Evolutionary conservation across 805 yeast species (phyloP).

Genomic region (Phaffomyces thermotolerans): DNA sequence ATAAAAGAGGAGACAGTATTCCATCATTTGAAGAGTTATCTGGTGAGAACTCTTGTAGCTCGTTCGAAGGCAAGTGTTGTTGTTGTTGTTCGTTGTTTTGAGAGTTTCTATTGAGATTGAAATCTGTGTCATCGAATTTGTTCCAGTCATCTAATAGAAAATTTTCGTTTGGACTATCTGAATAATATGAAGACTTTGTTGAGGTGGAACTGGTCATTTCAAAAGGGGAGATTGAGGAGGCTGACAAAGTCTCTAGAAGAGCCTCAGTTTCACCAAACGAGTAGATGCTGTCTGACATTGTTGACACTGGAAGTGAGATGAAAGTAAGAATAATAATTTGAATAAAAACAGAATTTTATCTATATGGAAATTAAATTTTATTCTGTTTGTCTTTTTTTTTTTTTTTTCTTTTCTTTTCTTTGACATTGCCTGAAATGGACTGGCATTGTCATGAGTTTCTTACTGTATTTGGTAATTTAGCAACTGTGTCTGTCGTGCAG

Average conservation of each 20-base stretch:
- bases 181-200: conserved; percentile 17
- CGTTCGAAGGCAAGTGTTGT: no score
- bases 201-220: conserved; percentile 15
- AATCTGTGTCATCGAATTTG: conserved; percentile 1
- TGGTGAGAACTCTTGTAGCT: conserved; percentile 1
- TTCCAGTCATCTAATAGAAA: conserved; percentile 13
- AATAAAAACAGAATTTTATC: no score
- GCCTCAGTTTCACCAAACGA: conserved; percentile 25
- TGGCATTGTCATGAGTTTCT: no score
- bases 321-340: no score
- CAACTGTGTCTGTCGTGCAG: no score
- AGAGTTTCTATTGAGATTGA: background rate
- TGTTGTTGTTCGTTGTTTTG: background rate
- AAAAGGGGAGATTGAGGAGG: conserved; percentile 20
- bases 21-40: conserved; percentile 1
- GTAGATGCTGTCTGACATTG: conserved; percentile 9
- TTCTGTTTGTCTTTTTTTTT: no score
- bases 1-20: conserved; percentile 1
- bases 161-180: conserved; percentile 17
- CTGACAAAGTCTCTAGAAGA: conserved; percentile 20
- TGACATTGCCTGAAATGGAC: no score
- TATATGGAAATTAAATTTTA: no score
- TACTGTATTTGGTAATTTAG: no score
- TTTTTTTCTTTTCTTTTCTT: no score
- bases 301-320: no score